Conservation (phyloP, 495 filamentous ascomycete genomes). For the Trichoderma virens region DNA sequence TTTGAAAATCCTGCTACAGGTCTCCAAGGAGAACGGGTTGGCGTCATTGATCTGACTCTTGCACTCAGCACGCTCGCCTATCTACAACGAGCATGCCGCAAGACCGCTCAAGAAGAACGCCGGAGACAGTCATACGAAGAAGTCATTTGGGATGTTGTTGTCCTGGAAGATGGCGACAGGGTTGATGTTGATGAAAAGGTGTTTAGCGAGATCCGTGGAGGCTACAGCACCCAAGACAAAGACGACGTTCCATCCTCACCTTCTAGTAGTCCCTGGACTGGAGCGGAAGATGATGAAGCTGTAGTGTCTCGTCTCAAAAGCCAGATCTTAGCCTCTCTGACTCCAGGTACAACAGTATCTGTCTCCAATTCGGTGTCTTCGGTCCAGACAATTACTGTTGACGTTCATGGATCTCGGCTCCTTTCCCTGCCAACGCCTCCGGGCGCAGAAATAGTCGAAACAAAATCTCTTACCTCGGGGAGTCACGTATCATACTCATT, state of each 20-base stretch:
- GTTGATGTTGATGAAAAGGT: conserved; percentile 47
- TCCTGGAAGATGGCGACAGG: conserved; percentile 54
- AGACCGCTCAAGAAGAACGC: conserved; percentile 48
- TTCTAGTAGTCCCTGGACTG: neutral
- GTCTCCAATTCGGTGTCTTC: conserved; percentile 57
- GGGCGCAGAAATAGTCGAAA: conserved; percentile 58
- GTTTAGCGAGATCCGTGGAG: conserved; percentile 23
- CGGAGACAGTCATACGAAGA: conserved; percentile 49
- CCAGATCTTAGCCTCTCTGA: conserved; percentile 37
- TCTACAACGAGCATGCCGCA: conserved; percentile 59
- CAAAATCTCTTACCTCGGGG: conserved; percentile 19
- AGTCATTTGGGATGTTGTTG: conserved; percentile 72
- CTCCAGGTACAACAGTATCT: conserved; percentile 47
- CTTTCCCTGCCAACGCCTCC: conserved; percentile 55
- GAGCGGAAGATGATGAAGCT: conserved; percentile 29
- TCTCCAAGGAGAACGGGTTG: conserved; percentile 51
- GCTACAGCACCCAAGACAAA: conserved; percentile 17
- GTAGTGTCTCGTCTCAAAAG: conserved; percentile 34
- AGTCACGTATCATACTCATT: neutral
- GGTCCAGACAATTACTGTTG: conserved; percentile 64
- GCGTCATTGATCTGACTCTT: conserved; percentile 57
- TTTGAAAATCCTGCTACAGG: conserved; percentile 57
- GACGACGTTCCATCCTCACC: conserved; percentile 4
- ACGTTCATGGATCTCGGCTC: conserved; percentile 54
- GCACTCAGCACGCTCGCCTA: conserved; percentile 65